phyloP scores from a whole-genome alignment of 148 eudicot genomes.

The Tetragonia tetragonoides region DNA sequence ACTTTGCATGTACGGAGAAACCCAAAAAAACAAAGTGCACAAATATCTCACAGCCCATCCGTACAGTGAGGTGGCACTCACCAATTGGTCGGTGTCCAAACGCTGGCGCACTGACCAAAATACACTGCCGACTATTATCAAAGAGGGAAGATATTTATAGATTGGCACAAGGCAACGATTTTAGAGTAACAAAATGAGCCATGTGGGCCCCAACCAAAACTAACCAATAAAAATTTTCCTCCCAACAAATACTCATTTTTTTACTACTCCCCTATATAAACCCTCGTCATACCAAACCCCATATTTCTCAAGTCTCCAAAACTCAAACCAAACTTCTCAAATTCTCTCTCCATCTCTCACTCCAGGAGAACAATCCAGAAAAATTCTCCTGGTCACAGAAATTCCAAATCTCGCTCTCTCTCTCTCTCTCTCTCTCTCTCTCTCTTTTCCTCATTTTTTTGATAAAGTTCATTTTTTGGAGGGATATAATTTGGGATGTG shows the following conservation, averaged over 20 bases:
- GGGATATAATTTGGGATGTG: conserved; percentile 9
- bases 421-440: neutral
- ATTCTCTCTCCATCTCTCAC: neutral
- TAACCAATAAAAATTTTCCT: neutral
- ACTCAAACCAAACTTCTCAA: too few relatives aligned
- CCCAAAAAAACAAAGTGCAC: neutral
- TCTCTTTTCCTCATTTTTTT: neutral
- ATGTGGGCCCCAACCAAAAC: conserved; percentile 24
- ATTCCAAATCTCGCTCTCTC: neutral
- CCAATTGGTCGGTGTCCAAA: neutral
- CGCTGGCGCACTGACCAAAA: neutral
- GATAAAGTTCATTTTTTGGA: too few relatives aligned
- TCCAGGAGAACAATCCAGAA: neutral
- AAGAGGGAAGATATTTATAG: neutral
- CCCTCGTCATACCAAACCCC: neutral
- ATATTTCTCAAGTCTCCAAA: neutral
- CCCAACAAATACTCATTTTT: neutral
- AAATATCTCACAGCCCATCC: neutral
- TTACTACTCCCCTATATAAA: neutral
- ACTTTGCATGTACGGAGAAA: neutral
- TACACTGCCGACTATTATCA: neutral
- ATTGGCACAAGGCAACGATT: neutral
- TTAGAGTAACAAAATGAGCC: neutral
- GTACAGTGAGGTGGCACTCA: neutral
- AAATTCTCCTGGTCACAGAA: neutral